Conservation (phyloP, 1,284 basidiomycete species). For the Erythrobasidium hasegawianum region DNA sequence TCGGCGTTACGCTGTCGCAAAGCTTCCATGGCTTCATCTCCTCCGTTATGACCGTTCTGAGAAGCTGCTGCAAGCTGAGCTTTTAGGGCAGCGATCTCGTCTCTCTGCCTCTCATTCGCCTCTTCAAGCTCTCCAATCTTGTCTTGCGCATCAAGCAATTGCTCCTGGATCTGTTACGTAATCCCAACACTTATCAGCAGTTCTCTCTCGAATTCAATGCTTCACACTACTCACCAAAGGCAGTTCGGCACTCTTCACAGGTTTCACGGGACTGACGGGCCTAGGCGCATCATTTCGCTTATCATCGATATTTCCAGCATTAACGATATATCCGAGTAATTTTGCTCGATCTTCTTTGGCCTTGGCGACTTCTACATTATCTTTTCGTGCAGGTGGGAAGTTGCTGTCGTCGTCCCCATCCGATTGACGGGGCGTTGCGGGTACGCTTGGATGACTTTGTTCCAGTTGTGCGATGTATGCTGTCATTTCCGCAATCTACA, state of each 20-base stretch:
- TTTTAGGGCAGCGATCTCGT: slow-evolving; percentile 36
- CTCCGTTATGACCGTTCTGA: slow-evolving; percentile 15
- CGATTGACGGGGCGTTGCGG: neutral
- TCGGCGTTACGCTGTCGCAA: slow-evolving; percentile 40
- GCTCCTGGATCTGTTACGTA: slow-evolving; percentile 35
- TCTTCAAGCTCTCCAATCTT: slow-evolving; percentile 37
- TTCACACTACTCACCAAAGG: slow-evolving; percentile 30
- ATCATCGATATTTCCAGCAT: slow-evolving; percentile 29
- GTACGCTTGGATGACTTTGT: slow-evolving; percentile 5
- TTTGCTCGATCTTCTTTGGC: slow-evolving; percentile 33
- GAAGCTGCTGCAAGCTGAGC: slow-evolving; percentile 35
- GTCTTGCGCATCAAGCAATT: slow-evolving; percentile 39
- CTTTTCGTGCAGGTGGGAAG: neutral
- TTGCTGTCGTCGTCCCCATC: neutral
- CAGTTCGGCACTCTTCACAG: slow-evolving; percentile 16
- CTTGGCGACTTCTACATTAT: slow-evolving; percentile 24
- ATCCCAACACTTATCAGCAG: no score
- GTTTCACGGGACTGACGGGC: slow-evolving; percentile 27
- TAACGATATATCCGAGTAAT: slow-evolving; percentile 29
- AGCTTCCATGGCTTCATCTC: slow-evolving; percentile 31
- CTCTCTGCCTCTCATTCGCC: slow-evolving; percentile 31
- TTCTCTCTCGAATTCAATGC: no score
- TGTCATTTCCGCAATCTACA: slow-evolving; percentile 38
- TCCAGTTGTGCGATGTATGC: slow-evolving; percentile 34
- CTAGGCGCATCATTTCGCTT: slow-evolving; percentile 12